Percentiles rank a stretch among this genome's conserved stretches.
phyloP scores from a whole-genome alignment of 163 green algal species.

The Coccomyxa subellipsoidea region DNA sequence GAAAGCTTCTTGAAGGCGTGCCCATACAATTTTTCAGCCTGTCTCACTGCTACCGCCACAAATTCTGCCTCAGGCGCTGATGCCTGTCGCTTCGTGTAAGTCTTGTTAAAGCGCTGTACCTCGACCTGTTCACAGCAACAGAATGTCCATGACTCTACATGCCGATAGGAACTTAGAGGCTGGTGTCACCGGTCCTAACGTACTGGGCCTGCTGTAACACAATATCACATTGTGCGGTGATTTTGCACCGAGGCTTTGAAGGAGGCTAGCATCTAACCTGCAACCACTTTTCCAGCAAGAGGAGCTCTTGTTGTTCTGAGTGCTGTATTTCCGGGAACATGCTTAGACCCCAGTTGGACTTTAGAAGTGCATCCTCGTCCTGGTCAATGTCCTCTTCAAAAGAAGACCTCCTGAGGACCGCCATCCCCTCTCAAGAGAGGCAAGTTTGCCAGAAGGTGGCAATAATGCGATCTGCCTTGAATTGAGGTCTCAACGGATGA shows the following conservation, averaged over 20 bases:
- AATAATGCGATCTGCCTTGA: too few relatives aligned
- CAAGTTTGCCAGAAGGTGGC: too few relatives aligned
- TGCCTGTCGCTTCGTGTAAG: not conserved
- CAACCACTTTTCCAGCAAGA: not conserved
- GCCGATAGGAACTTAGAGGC: not conserved
- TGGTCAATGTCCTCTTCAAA: not conserved
- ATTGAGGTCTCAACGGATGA: too few relatives aligned
- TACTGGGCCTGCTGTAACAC: too few relatives aligned
- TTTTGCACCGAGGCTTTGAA: not conserved
- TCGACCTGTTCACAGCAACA: not conserved
- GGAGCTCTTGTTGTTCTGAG: not conserved
- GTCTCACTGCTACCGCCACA: not conserved
- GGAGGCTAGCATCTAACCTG: not conserved
- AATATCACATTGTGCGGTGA: too few relatives aligned
- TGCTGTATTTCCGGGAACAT: not conserved
- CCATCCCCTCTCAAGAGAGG: too few relatives aligned
- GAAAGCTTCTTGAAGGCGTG: conserved; percentile 2
- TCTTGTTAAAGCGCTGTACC: not conserved
- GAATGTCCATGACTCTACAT: not conserved
- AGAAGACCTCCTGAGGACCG: not conserved
- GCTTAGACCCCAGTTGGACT: not conserved
- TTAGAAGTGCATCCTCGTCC: not conserved
- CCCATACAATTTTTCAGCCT: not conserved
- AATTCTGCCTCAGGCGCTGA: not conserved
- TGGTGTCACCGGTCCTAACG: too few relatives aligned